These are phyloP conservation scores for Gossypium gossypioides DNA, from an alignment of 441 rosid species.

Conservation along the genomic window DNA sequence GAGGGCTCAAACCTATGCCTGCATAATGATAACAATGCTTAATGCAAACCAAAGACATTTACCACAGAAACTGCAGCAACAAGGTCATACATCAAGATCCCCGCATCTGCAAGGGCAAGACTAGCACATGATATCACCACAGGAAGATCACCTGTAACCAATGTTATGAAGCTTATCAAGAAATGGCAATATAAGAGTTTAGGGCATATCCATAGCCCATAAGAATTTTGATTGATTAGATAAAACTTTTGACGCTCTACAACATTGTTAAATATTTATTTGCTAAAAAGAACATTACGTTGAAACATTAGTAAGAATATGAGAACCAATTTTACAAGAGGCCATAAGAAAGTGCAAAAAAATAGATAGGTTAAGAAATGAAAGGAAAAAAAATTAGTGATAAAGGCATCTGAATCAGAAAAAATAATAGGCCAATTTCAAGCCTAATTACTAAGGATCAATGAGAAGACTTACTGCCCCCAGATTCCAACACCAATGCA, in stretches of 20 bases:
- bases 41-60: slow-evolving; percentile 14
- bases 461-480: slow-evolving; percentile 11
- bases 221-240: neutral
- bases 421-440: neutral
- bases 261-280: neutral
- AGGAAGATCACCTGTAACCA: slow-evolving; percentile 72
- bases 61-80: slow-evolving; percentile 88
- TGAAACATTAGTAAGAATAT: neutral
- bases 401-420: neutral
- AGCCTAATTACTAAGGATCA: neutral
- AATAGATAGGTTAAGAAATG: neutral
- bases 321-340: neutral
- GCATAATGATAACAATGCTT: neutral
- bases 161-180: slow-evolving; percentile 10
- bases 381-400: neutral
- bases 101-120: slow-evolving; percentile 92
- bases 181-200: neutral
- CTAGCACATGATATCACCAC: slow-evolving; percentile 82
- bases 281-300: neutral
- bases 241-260: neutral
- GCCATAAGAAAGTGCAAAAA: neutral
- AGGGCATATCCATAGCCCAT: neutral
- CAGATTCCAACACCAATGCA: slow-evolving; percentile 21
- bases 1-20: neutral
- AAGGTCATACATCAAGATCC: slow-evolving; percentile 93